Evolutionary conservation across 192 early-diverging fungal genomes (phyloP).

Genomic region (Gaertneriomyces semiglobifer): DNA sequence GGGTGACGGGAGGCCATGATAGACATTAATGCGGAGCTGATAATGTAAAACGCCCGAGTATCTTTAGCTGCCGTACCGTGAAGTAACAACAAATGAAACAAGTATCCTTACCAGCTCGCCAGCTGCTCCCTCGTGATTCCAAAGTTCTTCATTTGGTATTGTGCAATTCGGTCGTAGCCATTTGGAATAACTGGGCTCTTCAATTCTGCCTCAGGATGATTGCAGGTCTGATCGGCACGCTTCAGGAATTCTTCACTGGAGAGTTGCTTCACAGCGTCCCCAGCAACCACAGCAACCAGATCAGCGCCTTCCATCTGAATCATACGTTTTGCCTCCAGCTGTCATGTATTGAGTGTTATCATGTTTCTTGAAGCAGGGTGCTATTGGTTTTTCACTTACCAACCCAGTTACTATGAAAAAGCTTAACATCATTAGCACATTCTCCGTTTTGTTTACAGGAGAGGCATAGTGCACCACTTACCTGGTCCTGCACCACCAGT

Average conservation of each 20-base stretch:
- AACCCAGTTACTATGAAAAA: conserved; percentile 26
- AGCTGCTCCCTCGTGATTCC: conserved; percentile 39
- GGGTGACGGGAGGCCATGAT: conserved; percentile 46
- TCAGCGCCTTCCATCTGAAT: conserved; percentile 32
- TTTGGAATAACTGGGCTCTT: conserved; percentile 38
- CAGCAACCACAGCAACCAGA: conserved; percentile 44
- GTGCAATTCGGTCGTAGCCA: conserved; percentile 45
- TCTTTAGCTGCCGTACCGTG: not conserved
- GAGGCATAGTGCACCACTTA: too few species aligned
- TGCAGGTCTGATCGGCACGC: conserved; percentile 43
- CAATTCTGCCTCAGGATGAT: conserved; percentile 24
- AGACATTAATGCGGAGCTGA: conserved; percentile 35
- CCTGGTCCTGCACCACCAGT: conserved; percentile 41
- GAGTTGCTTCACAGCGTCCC: conserved; percentile 37
- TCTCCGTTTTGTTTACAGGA: too few species aligned
- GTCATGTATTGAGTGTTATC: not conserved
- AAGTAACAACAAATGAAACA: not conserved
- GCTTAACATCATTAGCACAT: too few species aligned
- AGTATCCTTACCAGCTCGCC: conserved; percentile 22
- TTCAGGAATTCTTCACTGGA: conserved; percentile 37
- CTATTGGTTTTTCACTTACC: conserved; percentile 8
- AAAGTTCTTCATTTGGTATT: conserved; percentile 43
- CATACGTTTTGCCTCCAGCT: conserved; percentile 40
- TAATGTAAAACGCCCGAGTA: not conserved
- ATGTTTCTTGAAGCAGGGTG: not conserved